Base-by-base conservation (phyloP, 148 eudicot species). In the Fallopia convolvulus region DNA sequence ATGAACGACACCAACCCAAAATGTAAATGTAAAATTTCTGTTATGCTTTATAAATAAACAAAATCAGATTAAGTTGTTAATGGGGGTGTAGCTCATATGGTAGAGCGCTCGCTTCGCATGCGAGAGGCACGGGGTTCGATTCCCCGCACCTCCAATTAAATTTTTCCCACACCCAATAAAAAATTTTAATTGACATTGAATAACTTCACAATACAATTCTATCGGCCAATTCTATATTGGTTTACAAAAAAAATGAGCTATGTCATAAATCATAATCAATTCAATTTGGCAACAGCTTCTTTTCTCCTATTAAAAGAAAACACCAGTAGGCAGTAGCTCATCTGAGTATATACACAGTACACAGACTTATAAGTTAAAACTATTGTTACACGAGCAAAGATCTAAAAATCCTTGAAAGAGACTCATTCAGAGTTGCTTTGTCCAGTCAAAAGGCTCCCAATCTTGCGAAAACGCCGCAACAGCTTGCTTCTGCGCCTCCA, bases 401-500 rank as follows among this genome's bases (percentile, higher is more conserved):
- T 8, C 36, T 23, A 2, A 1, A 1, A 8, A 15, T 26, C 9
- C 36, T 23, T 21, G 14, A 61, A 61, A 1, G 0, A 15, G 48
- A 44, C 61, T 83, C 56, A 89, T 17, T 82, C 91, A 8, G 2
- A 95, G 97, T 75, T 92, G 97, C 81, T 92, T 95, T 1, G 99
- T 95, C 99, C 99, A 95, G 63, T 95, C 97, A 76, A 95, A 92
- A 33, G 92, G 90, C n/a, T 79, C 89, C 99, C 99, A 95, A 21
- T 91, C 91, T 71, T 70, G 81, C 1, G 81, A 77, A 74, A 95
- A 95, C 80, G 76, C 86, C 7, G 88, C 82, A 63, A 81, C 93
- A 7, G 97, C 88, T 85, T 83, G 84, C 81, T 82, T 91, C 74
- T 92, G 97, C 8, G 84, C 83, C 33, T 92, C 99, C 15, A 84